Conservation (phyloP, 2,329 filamentous ascomycete genomes). For the Atkinsonella hypoxylon region DNA sequence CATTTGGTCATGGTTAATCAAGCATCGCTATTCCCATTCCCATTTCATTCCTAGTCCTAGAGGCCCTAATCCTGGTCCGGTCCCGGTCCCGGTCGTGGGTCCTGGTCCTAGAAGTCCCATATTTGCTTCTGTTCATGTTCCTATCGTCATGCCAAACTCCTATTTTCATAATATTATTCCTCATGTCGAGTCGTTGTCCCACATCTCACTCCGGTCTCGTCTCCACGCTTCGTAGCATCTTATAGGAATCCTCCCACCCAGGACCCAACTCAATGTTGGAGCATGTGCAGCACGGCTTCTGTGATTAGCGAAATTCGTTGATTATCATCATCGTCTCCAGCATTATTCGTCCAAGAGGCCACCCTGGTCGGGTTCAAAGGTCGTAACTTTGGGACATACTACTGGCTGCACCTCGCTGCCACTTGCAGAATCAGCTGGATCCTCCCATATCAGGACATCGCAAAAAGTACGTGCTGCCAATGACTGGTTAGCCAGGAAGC, state of each 20-base stretch:
- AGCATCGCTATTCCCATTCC: background rate
- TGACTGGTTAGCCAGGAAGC: background rate
- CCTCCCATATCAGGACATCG: background rate
- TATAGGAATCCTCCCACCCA: background rate
- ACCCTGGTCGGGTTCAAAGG: background rate
- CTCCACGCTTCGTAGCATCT: slow-evolving; percentile 4
- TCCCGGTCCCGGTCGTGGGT: too few species aligned
- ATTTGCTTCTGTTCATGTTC: background rate
- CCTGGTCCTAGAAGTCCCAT: too few species aligned
- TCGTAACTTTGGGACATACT: background rate
- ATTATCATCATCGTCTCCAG: background rate
- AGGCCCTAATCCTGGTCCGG: too few species aligned
- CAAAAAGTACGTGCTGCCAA: background rate
- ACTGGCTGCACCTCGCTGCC: background rate
- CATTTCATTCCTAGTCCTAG: background rate
- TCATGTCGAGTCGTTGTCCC: background rate
- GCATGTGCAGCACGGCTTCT: background rate
- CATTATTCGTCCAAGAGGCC: background rate
- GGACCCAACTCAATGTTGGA: background rate
- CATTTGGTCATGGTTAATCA: background rate
- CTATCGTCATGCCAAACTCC: background rate
- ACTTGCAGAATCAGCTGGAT: background rate
- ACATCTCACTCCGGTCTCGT: background rate
- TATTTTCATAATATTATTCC: background rate
- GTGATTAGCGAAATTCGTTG: background rate